These are phyloP conservation scores for Phaffomyces opuntiae DNA, from an alignment of 805 yeast genomes.

Conservation along the genomic window DNA sequence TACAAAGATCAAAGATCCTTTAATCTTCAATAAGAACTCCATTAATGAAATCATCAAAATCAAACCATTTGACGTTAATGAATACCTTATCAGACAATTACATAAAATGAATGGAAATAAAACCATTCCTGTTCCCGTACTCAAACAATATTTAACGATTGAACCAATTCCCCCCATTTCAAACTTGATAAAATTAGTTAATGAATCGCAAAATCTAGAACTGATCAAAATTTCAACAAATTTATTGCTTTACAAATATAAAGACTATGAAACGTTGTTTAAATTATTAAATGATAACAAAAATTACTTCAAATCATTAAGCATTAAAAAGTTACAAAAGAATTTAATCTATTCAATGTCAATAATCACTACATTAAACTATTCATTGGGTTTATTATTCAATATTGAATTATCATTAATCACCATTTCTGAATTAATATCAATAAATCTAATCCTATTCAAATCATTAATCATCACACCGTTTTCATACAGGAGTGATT, in stretches of 20 bases:
- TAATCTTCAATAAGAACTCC: neutral
- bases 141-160: neutral
- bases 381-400: neutral
- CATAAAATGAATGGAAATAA: neutral
- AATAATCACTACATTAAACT: neutral
- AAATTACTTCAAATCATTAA: neutral
- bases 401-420: neutral
- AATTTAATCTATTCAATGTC: neutral
- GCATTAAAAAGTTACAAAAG: neutral
- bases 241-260: slow-evolving; percentile 4
- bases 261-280: slow-evolving; percentile 1
- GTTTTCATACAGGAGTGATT: neutral
- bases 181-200: neutral
- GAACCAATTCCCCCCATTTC: slow-evolving; percentile 2
- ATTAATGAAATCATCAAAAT: slow-evolving; percentile 1
- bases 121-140: neutral
- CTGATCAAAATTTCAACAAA: neutral
- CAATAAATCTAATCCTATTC: neutral
- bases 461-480: slow-evolving; percentile 2
- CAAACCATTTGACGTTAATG: slow-evolving; percentile 65
- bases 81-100: slow-evolving; percentile 20
- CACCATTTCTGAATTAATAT: slow-evolving; percentile 1
- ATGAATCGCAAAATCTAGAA: neutral
- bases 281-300: neutral
- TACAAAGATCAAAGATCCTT: neutral